phyloP scores from a whole-genome alignment of 768 basidiomycete species.

The Boletus pseudopeckii region DNA sequence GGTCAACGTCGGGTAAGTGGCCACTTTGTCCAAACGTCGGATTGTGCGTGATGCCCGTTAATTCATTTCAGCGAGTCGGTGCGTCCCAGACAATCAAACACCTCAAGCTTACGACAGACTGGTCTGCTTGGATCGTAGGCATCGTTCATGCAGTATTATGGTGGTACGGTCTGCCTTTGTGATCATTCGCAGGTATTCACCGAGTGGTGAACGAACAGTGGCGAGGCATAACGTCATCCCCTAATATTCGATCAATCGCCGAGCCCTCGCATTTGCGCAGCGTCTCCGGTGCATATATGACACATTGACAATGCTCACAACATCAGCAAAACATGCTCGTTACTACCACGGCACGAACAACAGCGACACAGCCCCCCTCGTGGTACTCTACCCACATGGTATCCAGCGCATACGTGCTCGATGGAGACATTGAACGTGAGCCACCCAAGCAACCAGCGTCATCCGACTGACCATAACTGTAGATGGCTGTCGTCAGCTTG shows the following conservation, averaged over 20 bases:
- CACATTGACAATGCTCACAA: not conserved
- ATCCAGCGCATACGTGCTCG: not conserved
- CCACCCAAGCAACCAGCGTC: constrained; percentile 2
- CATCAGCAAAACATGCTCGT: not conserved
- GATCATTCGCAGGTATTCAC: not conserved
- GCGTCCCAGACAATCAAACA: no score
- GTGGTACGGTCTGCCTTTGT: no score
- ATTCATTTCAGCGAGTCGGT: not conserved
- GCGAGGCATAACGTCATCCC: not conserved
- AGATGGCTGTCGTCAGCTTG: not conserved
- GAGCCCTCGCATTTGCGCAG: not conserved
- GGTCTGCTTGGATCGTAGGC: not conserved
- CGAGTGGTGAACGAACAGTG: not conserved
- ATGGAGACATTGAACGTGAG: constrained; percentile 3
- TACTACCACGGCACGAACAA: not conserved
- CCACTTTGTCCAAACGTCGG: not conserved
- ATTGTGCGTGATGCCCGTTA: not conserved
- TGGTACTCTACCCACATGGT: no score
- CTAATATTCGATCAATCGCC: no score
- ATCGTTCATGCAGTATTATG: not conserved
- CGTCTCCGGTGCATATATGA: not conserved
- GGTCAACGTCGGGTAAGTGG: no score
- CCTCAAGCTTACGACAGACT: not conserved
- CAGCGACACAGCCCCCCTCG: not conserved
- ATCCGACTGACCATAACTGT: constrained; percentile 1